Conservation (phyloP, 306 rosid genomes). For the Hippophae gyantsensis region DNA sequence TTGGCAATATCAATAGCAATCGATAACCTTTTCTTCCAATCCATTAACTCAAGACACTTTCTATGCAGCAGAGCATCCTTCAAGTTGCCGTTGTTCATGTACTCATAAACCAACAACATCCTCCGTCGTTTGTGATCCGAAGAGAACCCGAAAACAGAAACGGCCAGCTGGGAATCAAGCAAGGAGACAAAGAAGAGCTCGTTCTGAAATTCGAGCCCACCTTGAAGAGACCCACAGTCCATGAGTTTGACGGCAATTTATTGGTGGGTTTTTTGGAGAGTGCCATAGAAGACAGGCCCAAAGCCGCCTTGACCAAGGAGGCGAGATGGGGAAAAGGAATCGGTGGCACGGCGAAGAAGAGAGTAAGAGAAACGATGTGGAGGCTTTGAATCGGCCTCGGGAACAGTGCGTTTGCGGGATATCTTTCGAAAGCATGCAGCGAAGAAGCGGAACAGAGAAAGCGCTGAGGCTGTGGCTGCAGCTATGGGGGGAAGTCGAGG, state of each 20-base stretch:
- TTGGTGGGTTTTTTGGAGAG: conserved; percentile 25
- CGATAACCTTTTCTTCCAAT: conserved; percentile 52
- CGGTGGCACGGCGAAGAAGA: conserved; percentile 75
- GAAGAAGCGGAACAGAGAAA: conserved; percentile 45
- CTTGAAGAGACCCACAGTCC: conserved; percentile 74
- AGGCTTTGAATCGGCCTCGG: conserved; percentile 35
- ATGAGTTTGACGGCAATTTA: conserved; percentile 78
- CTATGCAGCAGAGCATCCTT: conserved; percentile 73
- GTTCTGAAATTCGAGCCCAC: conserved; percentile 89
- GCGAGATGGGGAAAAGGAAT: conserved; percentile 52
- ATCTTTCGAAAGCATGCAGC: conserved; percentile 37
- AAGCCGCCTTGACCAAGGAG: conserved; percentile 87
- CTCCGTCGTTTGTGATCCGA: conserved; percentile 64
- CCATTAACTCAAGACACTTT: conserved; percentile 52
- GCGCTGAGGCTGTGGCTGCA: conserved; percentile 22
- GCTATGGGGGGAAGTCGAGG: conserved; percentile 20
- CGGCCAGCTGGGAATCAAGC: conserved; percentile 39
- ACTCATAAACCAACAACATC: conserved; percentile 65
- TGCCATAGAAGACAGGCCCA: conserved; percentile 70
- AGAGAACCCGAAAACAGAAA: conserved; percentile 60
- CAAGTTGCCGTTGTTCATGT: conserved; percentile 70
- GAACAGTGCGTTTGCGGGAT: conserved; percentile 43
- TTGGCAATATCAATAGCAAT: conserved; percentile 47
- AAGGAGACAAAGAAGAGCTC: conserved; percentile 73
- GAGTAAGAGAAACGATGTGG: conserved; percentile 63